Conservation (phyloP, 2,329 filamentous ascomycete species). For the Cladosporium sp. region DNA sequence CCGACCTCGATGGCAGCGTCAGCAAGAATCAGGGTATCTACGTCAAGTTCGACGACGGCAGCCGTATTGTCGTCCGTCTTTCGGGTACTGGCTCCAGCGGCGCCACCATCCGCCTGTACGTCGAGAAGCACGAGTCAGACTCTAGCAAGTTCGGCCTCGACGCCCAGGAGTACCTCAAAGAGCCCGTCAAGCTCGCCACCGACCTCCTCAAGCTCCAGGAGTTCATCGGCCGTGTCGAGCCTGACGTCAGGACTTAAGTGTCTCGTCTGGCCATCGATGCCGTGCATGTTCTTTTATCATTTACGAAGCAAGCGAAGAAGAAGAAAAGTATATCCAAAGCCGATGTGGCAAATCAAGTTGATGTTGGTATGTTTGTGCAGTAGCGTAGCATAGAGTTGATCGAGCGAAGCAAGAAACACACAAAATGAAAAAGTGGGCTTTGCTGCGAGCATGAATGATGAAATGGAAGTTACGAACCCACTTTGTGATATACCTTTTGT, state of each 20-base stretch:
- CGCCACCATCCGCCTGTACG: constrained; percentile 92
- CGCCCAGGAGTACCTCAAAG: constrained; percentile 90
- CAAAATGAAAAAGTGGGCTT: background rate
- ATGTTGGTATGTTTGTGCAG: background rate
- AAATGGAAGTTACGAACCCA: background rate
- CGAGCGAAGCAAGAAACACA: background rate
- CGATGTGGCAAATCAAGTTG: background rate
- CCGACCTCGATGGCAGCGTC: constrained; percentile 94
- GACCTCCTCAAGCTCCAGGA: constrained; percentile 89
- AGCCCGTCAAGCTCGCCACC: constrained; percentile 80
- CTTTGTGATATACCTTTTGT: too few relatives aligned
- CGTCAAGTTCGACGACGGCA: constrained; percentile 89
- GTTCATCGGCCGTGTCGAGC: constrained; percentile 85
- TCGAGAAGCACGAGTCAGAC: constrained; percentile 91
- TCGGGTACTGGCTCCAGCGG: constrained; percentile 94
- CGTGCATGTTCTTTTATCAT: background rate
- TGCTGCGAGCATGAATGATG: background rate
- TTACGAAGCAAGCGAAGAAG: background rate
- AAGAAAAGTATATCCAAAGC: constrained; percentile 6
- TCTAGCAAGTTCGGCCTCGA: constrained; percentile 71
- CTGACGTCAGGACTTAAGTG: constrained; percentile 87
- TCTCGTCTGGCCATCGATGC: background rate
- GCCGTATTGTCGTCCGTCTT: constrained; percentile 88
- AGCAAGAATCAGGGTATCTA: constrained; percentile 95
- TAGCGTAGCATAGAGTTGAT: constrained; percentile 1